Conservation (phyloP, 768 basidiomycete species). For the Auricularia heimuer region DNA sequence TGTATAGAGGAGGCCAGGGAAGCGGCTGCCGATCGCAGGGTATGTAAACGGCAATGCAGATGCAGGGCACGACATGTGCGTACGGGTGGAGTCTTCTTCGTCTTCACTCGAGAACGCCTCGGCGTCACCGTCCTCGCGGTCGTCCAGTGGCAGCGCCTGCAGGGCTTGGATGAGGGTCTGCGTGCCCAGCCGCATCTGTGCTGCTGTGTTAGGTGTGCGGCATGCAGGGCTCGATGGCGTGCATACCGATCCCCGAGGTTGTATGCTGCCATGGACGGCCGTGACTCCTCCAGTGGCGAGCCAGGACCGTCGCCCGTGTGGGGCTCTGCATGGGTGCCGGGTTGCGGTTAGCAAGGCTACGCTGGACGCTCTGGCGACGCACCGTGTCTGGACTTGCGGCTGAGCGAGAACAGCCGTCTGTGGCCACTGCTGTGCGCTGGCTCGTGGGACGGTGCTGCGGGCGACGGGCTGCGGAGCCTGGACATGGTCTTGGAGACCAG, state of each 20-base stretch:
- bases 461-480: neutral
- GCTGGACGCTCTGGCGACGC: neutral
- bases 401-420: conserved; percentile 34
- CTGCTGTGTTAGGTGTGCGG: conserved; percentile 5
- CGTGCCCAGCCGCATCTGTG: conserved; percentile 76
- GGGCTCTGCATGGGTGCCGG: neutral
- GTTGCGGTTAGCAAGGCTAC: neutral
- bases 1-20: conserved; percentile 78
- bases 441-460: neutral
- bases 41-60: conserved; percentile 5
- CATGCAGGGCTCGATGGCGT: neutral
- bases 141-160: conserved; percentile 74
- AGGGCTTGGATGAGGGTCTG: conserved; percentile 84
- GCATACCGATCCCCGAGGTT: neutral
- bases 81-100: conserved; percentile 28
- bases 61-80: neutral
- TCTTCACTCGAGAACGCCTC: conserved; percentile 52
- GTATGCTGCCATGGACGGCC: neutral
- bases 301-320: neutral
- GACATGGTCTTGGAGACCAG: neutral
- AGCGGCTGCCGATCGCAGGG: conserved; percentile 22
- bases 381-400: conserved; percentile 7
- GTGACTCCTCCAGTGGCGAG: neutral
- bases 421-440: neutral
- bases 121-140: conserved; percentile 59